These are phyloP conservation scores for Colletotrichum tropicale DNA, from an alignment of 2,329 filamentous ascomycete species.

Conservation along the genomic window DNA sequence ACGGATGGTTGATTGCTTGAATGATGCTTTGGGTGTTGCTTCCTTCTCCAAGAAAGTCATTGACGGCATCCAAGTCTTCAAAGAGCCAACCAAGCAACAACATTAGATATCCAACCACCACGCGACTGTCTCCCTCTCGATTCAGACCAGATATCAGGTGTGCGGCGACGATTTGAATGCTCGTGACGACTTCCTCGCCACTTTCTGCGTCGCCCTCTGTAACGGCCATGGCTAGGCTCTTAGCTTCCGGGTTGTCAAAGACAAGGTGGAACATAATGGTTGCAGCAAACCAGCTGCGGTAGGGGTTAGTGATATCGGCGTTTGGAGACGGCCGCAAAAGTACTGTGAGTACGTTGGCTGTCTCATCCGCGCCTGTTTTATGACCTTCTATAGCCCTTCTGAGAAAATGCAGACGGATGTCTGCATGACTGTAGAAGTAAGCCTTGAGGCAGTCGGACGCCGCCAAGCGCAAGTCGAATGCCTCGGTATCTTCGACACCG, in stretches of 20 bases:
- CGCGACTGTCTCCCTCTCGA: conserved; percentile 76
- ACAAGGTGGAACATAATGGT: conserved; percentile 87
- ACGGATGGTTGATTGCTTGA: conserved; percentile 70
- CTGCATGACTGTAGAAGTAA: conserved; percentile 83
- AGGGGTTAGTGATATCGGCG: conserved; percentile 75
- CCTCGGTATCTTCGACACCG: conserved; percentile 65
- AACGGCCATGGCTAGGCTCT: conserved; percentile 78
- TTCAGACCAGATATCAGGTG: conserved; percentile 85
- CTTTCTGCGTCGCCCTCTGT: conserved; percentile 87
- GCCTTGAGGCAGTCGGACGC: conserved; percentile 92
- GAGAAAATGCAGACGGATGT: conserved; percentile 86
- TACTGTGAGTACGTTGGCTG: conserved; percentile 86
- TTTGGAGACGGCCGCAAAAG: conserved; percentile 71
- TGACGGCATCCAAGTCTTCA: conserved; percentile 88
- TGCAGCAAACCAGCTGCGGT: conserved; percentile 88
- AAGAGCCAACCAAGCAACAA: conserved; percentile 88
- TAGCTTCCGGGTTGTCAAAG: conserved; percentile 79
- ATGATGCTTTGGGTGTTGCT: conserved; percentile 90
- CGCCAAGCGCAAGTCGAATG: conserved; percentile 82
- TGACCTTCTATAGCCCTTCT: conserved; percentile 89
- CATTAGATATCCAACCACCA: conserved; percentile 88
- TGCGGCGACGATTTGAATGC: conserved; percentile 85
- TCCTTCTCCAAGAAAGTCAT: conserved; percentile 90
- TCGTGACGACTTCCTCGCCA: conserved; percentile 94
- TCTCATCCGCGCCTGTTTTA: conserved; percentile 75